Evolutionary conservation across 75 land plant species (phyloP).

Genomic region (Ceratopteris richardii): DNA sequence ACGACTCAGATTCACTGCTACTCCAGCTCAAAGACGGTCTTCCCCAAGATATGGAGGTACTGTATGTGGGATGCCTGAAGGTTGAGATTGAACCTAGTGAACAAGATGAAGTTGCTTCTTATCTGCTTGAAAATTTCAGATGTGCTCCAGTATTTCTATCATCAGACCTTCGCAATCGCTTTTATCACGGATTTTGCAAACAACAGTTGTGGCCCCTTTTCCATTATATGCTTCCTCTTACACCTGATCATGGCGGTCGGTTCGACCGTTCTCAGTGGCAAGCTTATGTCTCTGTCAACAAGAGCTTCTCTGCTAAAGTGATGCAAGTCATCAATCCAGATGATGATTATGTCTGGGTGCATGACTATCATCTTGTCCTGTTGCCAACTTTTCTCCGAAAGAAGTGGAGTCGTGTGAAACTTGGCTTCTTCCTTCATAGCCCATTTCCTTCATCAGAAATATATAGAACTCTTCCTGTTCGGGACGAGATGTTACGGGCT

Average conservation of each 20-base stretch:
- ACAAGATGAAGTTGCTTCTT: conserved; percentile 43
- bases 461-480: conserved; percentile 44
- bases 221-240: conserved; percentile 48
- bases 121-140: conserved; percentile 32
- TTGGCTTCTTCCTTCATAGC: conserved; percentile 48
- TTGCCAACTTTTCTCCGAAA: conserved; percentile 38
- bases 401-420: conserved; percentile 33
- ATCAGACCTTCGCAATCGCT: conserved; percentile 19
- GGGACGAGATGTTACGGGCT: conserved; percentile 39
- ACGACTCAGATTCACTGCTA: conserved; percentile 45
- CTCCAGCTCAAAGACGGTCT: conserved; percentile 49
- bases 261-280: conserved; percentile 44
- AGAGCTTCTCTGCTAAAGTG: conserved; percentile 41
- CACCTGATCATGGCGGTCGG: conserved; percentile 34
- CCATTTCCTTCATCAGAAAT: conserved; percentile 57
- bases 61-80: conserved; percentile 42
- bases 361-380: conserved; percentile 53
- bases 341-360: conserved; percentile 59
- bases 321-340: conserved; percentile 48
- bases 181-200: conserved; percentile 57
- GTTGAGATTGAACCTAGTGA: conserved; percentile 34
- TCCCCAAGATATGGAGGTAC: conserved; percentile 48
- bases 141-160: conserved; percentile 50
- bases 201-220: conserved; percentile 52
- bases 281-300: conserved; percentile 46